Conservation (phyloP, 768 basidiomycete genomes). For the Mycena olivaceomarginata region DNA sequence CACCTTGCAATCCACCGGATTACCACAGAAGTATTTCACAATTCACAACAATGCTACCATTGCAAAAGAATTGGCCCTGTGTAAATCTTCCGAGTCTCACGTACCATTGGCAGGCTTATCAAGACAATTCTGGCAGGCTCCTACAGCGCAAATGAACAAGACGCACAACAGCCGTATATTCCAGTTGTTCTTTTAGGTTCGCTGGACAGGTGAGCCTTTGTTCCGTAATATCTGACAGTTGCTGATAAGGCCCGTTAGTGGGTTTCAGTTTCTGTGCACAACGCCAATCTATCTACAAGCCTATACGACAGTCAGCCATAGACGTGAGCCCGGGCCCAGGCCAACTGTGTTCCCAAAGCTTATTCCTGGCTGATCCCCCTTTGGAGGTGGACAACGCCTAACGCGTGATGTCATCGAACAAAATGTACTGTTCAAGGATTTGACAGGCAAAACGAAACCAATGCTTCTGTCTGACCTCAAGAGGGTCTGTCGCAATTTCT, state of each 20-base stretch:
- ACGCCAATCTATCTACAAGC: slow-evolving; percentile 14
- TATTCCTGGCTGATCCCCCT: not conserved
- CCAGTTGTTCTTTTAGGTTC: slow-evolving; percentile 20
- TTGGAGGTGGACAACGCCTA: slow-evolving; percentile 13
- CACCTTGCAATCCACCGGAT: slow-evolving; percentile 4
- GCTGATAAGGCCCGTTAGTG: not conserved
- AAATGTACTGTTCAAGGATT: slow-evolving; percentile 12
- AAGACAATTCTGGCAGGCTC: not conserved
- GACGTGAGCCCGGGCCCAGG: not conserved
- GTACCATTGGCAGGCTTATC: not conserved
- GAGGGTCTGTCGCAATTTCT: not conserved
- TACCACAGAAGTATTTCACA: slow-evolving; percentile 2
- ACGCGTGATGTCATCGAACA: not conserved
- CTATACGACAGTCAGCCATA: slow-evolving; percentile 3
- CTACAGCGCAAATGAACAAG: slow-evolving; percentile 21
- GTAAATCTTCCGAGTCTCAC: slow-evolving; percentile 1
- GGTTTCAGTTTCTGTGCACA: slow-evolving; percentile 10
- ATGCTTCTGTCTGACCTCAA: slow-evolving; percentile 11
- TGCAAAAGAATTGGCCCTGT: not conserved
- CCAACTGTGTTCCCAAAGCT: not conserved
- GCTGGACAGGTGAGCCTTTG: not conserved
- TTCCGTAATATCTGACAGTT: not conserved
- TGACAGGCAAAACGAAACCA: slow-evolving; percentile 9
- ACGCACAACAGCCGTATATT: slow-evolving; percentile 21
- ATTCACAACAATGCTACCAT: slow-evolving; percentile 10